phyloP scores from a whole-genome alignment of 2,329 filamentous ascomycete genomes.

The Fusarium vanettenii region DNA sequence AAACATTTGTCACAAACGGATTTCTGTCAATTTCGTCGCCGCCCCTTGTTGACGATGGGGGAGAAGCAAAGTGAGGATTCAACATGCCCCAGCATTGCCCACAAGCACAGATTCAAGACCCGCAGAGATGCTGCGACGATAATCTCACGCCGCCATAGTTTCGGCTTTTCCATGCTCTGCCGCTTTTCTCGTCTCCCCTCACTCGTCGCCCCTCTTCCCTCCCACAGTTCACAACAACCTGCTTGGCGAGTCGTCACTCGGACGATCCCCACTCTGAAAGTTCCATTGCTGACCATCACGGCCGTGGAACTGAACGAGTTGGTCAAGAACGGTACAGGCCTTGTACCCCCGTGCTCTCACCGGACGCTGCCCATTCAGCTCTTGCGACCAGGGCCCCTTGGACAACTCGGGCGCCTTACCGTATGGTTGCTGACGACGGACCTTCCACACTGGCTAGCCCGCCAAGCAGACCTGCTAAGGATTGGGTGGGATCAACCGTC shows the following conservation, averaged over 20 bases:
- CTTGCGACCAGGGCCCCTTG: slow-evolving; percentile 22
- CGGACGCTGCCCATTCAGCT: slow-evolving; percentile 6
- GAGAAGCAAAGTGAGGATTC: slow-evolving; percentile 1
- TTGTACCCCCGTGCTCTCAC: slow-evolving; percentile 11
- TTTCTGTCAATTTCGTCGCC: neutral
- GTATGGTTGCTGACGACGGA: slow-evolving; percentile 9
- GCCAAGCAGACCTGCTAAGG: slow-evolving; percentile 12
- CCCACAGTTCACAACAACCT: slow-evolving; percentile 14
- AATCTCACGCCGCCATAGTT: slow-evolving; percentile 14
- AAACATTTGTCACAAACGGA: neutral
- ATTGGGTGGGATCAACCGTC: slow-evolving; percentile 30
- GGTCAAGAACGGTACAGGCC: slow-evolving; percentile 22
- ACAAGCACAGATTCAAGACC: slow-evolving; percentile 10
- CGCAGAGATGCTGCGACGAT: slow-evolving; percentile 5
- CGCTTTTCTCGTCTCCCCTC: slow-evolving; percentile 22
- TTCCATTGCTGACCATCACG: slow-evolving; percentile 35
- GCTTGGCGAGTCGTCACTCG: slow-evolving; percentile 22
- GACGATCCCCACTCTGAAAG: slow-evolving; percentile 31
- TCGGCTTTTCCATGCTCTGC: slow-evolving; percentile 16
- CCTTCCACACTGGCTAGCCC: slow-evolving; percentile 17
- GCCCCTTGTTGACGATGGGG: neutral
- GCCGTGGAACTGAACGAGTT: slow-evolving; percentile 17
- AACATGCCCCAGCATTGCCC: slow-evolving; percentile 1
- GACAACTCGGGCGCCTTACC: slow-evolving; percentile 22
- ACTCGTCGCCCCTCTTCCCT: slow-evolving; percentile 14